Evolutionary conservation across 108 stramenopile genomes (phyloP).

Genomic region (Fistulifera solaris): DNA sequence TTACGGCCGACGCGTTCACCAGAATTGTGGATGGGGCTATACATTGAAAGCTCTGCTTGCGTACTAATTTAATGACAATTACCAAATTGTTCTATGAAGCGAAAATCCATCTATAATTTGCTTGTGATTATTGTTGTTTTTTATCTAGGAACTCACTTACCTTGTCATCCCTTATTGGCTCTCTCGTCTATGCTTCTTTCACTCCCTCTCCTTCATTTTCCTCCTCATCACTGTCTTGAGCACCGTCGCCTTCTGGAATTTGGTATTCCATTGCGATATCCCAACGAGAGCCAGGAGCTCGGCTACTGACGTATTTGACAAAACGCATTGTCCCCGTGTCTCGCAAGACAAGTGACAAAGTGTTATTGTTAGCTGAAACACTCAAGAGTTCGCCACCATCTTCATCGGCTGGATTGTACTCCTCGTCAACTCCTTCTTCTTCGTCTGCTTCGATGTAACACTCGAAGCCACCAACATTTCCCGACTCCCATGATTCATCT

Average conservation of each 20-base stretch:
- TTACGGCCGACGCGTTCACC: slow-evolving; percentile 77
- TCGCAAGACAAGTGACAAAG: slow-evolving; percentile 84
- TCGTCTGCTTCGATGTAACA: slow-evolving; percentile 94
- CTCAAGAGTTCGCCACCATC: slow-evolving; percentile 87
- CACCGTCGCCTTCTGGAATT: slow-evolving; percentile 12
- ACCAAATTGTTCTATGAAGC: too few species aligned
- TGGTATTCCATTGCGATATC: slow-evolving; percentile 89
- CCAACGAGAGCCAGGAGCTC: slow-evolving; percentile 87
- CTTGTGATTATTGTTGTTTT: too few species aligned
- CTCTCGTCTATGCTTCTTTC: too few species aligned
- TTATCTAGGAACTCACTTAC: too few species aligned
- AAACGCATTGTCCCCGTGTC: slow-evolving; percentile 92
- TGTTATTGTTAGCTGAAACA: slow-evolving; percentile 90
- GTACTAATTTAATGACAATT: too few species aligned
- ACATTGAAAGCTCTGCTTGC: too few species aligned
- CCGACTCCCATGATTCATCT: slow-evolving; percentile 77
- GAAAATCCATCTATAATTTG: too few species aligned
- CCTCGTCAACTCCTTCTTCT: slow-evolving; percentile 43
- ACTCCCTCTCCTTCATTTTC: slow-evolving; percentile 15
- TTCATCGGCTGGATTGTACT: slow-evolving; percentile 70
- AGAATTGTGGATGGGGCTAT: slow-evolving; percentile 68
- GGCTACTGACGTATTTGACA: slow-evolving; percentile 87
- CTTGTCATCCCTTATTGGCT: too few species aligned
- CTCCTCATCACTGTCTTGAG: slow-evolving; percentile 26
- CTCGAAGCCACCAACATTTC: slow-evolving; percentile 91